Evolutionary conservation across 2,329 filamentous ascomycete genomes (phyloP), one percentile per base, ranked within the genome.

Genomic region (Didymella keratinophila): DNA sequence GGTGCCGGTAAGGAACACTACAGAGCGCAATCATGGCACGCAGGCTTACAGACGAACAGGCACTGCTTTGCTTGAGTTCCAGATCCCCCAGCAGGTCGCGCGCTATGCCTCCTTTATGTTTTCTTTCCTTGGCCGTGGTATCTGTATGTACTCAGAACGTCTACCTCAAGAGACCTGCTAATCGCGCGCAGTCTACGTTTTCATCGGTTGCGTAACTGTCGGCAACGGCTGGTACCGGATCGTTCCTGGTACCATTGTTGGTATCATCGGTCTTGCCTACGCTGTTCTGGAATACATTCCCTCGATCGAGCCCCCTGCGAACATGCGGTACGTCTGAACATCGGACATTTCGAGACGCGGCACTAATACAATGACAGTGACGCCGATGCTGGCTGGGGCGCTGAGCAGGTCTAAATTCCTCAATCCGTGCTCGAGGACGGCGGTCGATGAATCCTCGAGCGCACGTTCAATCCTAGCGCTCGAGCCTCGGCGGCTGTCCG

Each of bases 61-160:
- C 66, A 89, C 91, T 65, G 89, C 83, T 41, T 70, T 80, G 30
- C 78, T 82, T 61, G 95, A 99, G 80, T 96, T 98, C 82, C 90
- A 97, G 79, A 94, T 97, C 70, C 94, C 95, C 49, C 92, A 93
- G 59, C 93, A 97, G 77, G 85, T 97, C 53, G 90, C 93, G 58
- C 89, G 92, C 80, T 97, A 98, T 82, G 94, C 93, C 53, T 96
- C 92, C 11, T 99, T 99, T 84, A 89, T 98, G 79, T 98, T 98
- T 84, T 96, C 92, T 57, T 98, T 99, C 84, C 81, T 98, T 69
- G 95, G 95, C 62, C 93, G 95, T 75, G 95, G 95, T 79, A 84
- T 92, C 77, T 98, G 93, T 97, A 87, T 81, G 92, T 21, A 2
- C 20, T 1, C 41, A n/a, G n/a, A 42, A 21, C 10, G n/a, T 10